Conservation (phyloP, 495 filamentous ascomycete species). For the Ascodesmis nigricans region DNA sequence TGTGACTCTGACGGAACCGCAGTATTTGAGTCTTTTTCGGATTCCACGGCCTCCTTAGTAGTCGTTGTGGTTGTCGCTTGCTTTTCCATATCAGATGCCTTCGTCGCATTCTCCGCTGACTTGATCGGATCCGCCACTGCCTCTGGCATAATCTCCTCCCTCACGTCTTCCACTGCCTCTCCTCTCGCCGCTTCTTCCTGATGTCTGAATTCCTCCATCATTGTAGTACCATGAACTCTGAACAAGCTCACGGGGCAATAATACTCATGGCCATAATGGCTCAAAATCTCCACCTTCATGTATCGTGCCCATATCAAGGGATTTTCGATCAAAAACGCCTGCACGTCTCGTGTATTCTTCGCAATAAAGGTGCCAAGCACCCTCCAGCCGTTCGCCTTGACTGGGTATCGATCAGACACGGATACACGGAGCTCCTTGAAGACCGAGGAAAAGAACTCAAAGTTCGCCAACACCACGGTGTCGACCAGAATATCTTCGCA, state of each 20-base stretch:
- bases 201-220: conserved; percentile 79
- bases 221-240: conserved; percentile 81
- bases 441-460: conserved; percentile 92
- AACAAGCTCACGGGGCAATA: conserved; percentile 85
- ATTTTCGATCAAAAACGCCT: conserved; percentile 80
- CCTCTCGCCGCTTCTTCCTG: conserved; percentile 39
- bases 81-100: neutral
- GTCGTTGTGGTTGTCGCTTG: too few relatives aligned
- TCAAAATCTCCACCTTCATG: conserved; percentile 71
- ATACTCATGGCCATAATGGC: conserved; percentile 86
- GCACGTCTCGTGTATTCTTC: conserved; percentile 74
- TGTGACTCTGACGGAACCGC: too few relatives aligned
- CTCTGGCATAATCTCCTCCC: conserved; percentile 23
- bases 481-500: conserved; percentile 89
- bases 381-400: conserved; percentile 80
- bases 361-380: conserved; percentile 75
- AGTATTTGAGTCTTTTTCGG: too few relatives aligned
- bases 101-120: neutral
- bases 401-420: conserved; percentile 80
- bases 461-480: conserved; percentile 88
- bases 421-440: conserved; percentile 74
- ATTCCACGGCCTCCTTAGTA: too few relatives aligned
- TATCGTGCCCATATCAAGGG: conserved; percentile 92
- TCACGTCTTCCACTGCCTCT: conserved; percentile 18
- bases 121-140: conserved; percentile 20